Conservation (phyloP, 192 early-diverging fungal genomes). For the Phlyctochytrium planicorne region DNA sequence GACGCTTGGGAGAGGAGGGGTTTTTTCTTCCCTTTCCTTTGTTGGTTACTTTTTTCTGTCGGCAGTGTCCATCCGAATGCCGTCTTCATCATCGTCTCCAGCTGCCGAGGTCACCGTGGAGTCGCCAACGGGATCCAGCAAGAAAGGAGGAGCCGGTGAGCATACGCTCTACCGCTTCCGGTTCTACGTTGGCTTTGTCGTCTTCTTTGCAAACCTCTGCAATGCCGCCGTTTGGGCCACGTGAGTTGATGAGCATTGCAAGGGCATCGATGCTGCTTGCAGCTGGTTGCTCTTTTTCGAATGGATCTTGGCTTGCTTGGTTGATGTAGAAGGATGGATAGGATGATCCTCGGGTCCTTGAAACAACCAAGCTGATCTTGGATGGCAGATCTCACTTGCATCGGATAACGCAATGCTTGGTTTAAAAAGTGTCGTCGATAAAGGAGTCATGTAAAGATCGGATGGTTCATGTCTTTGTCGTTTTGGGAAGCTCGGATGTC, state of each 20-base stretch:
- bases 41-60: no score
- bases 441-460: no score
- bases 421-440: no score
- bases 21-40: not conserved
- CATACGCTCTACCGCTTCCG: not conserved
- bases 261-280: no score
- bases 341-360: not conserved
- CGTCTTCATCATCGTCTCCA: not conserved
- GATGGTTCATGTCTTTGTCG: no score
- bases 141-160: not conserved
- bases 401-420: no score
- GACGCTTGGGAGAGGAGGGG: no score
- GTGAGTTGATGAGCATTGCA: no score
- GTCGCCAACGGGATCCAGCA: not conserved
- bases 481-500: no score
- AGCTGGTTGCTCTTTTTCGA: no score
- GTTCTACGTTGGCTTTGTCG: slow-evolving; percentile 1
- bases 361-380: not conserved
- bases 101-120: not conserved
- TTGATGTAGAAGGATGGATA: not conserved
- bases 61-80: not conserved
- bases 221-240: slow-evolving; percentile 20
- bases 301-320: no score
- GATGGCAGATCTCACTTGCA: not conserved
- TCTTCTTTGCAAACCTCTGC: slow-evolving; percentile 10